Conservation (phyloP, 257 asterid species). For the Salvia rosmarinus region DNA sequence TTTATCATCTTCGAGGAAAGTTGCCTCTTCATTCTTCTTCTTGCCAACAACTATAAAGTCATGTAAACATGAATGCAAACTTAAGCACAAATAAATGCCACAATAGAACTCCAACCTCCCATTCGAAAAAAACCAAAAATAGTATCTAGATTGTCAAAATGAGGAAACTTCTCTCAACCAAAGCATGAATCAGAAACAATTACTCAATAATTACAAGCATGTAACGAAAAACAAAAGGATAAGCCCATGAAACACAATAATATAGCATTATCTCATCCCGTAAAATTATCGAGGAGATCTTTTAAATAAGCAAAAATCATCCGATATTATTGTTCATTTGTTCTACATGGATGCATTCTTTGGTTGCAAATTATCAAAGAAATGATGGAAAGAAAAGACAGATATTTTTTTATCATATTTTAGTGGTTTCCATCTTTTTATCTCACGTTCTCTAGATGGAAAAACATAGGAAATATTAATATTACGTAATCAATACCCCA, state of each 20-base stretch:
- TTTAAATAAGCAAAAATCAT: too few species aligned
- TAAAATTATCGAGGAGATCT: too few species aligned
- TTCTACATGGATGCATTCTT: too few species aligned
- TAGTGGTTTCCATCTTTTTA: too few species aligned
- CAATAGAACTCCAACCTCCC: background rate
- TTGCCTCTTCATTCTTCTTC: conserved; percentile 66
- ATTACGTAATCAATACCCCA: too few species aligned
- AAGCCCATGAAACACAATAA: background rate
- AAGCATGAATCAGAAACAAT: background rate
- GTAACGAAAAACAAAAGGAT: background rate
- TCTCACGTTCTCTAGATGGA: too few species aligned
- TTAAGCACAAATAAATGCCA: background rate
- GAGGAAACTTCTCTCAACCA: background rate
- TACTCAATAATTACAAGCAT: background rate
- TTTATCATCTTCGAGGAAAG: conserved; percentile 67
- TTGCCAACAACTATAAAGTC: conserved; percentile 16
- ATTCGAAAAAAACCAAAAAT: background rate
- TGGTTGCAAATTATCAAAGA: too few species aligned
- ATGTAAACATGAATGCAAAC: background rate
- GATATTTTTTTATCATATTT: too few species aligned
- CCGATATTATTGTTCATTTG: too few species aligned
- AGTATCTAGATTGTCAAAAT: background rate
- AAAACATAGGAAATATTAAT: too few species aligned
- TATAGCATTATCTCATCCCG: too few species aligned
- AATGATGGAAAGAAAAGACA: too few species aligned